Percentiles rank a stretch among this genome's conserved stretches.
Conservation (phyloP, 768 basidiomycete genomes). For the Podaxis pistillaris region DNA sequence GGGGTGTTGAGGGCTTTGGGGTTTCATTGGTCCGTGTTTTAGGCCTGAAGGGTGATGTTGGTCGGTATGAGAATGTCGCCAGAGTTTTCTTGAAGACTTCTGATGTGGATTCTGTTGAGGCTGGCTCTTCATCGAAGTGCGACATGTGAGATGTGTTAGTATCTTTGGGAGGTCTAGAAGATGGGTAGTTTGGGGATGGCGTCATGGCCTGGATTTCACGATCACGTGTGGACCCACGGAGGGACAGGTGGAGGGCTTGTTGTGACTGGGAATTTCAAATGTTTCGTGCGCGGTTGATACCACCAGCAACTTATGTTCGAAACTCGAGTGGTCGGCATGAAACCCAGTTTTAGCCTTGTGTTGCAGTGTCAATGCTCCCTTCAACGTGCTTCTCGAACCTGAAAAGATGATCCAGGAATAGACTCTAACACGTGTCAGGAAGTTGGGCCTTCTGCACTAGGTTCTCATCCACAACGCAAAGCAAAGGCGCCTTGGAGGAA, state of each 20-base stretch:
- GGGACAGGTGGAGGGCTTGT: background rate
- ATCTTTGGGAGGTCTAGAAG: no score
- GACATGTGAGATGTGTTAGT: background rate
- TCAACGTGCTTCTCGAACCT: no score
- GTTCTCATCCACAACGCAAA: no score
- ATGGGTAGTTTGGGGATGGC: background rate
- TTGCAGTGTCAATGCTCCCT: no score
- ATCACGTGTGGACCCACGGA: background rate
- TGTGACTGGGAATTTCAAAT: no score
- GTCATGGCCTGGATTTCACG: background rate
- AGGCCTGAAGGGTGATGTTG: background rate
- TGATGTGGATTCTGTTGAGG: background rate
- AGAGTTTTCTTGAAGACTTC: background rate
- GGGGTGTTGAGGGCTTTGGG: background rate
- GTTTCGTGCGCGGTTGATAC: no score
- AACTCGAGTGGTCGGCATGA: no score
- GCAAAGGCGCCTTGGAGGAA: background rate
- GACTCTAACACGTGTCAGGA: no score
- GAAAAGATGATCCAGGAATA: no score
- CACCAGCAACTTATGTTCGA: no score
- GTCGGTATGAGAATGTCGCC: background rate
- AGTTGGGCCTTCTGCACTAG: no score
- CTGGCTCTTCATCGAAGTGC: background rate
- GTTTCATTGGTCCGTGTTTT: background rate
- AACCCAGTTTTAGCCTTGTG: no score